Conservation (phyloP, 345 rosid genomes). For the Heritiera littoralis region DNA sequence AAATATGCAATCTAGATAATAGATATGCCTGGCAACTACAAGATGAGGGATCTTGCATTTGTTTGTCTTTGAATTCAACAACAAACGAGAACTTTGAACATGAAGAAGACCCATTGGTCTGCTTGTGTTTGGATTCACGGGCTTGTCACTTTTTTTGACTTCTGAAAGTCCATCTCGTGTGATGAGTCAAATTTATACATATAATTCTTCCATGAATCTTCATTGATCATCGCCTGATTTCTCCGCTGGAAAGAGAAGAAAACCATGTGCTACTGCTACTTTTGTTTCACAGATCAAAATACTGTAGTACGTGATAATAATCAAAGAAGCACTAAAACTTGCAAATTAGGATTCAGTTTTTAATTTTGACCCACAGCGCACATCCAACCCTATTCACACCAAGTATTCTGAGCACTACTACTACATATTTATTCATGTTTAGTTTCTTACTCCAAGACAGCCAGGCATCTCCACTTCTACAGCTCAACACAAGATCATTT, state of each 20-base stretch:
- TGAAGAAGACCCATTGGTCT: not conserved
- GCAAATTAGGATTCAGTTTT: not conserved
- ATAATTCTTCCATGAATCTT: not conserved
- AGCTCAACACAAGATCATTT: not conserved
- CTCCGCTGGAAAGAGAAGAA: not conserved
- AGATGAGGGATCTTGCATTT: not conserved
- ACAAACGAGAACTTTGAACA: not conserved
- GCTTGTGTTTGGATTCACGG: slow-evolving; percentile 13
- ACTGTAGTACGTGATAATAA: not conserved
- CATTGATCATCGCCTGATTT: not conserved
- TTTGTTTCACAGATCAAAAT: not conserved
- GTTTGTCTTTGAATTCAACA: not conserved
- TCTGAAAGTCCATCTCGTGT: not conserved
- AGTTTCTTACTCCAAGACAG: not conserved
- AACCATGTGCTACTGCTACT: not conserved
- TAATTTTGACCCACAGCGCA: not conserved
- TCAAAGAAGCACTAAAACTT: not conserved
- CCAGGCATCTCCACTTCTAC: not conserved
- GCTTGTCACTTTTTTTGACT: not conserved
- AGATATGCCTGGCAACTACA: not conserved
- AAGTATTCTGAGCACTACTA: not conserved
- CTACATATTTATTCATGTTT: not conserved
- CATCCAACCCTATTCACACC: not conserved
- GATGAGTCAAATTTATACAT: not conserved
- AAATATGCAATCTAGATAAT: not conserved